Evolutionary conservation across 768 basidiomycete genomes (phyloP).

Genomic region (Infundibulicybe gibba): DNA sequence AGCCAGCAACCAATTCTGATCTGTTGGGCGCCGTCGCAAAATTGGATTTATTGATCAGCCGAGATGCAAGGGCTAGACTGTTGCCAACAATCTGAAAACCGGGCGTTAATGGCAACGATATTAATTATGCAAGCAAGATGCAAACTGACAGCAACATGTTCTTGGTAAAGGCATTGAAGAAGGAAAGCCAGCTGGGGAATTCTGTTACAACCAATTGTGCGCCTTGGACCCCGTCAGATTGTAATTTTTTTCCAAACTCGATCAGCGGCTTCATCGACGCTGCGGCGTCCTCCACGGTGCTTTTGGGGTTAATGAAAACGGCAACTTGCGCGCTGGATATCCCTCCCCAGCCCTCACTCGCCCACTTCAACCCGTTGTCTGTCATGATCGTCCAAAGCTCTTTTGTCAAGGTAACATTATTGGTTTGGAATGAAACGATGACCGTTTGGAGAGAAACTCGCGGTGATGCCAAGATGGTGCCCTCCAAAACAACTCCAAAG

Average conservation of each 20-base stretch:
- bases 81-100: conserved; percentile 30
- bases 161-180: conserved; percentile 33
- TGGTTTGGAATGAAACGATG: conserved; percentile 26
- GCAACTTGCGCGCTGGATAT: conserved; percentile 32
- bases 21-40: conserved; percentile 28
- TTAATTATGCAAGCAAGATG: not conserved
- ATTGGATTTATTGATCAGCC: conserved; percentile 35
- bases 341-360: conserved; percentile 47
- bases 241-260: conserved; percentile 25
- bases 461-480: conserved; percentile 34
- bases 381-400: conserved; percentile 33
- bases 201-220: conserved; percentile 26
- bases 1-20: conserved; percentile 28
- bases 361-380: conserved; percentile 36
- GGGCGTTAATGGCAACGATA: conserved; percentile 2
- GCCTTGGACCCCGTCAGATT: conserved; percentile 18
- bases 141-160: conserved; percentile 32
- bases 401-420: conserved; percentile 16
- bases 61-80: conserved; percentile 38
- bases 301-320: conserved; percentile 41
- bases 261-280: conserved; percentile 38
- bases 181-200: conserved; percentile 37
- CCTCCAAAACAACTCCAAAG: conserved; percentile 39
- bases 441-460: conserved; percentile 30
- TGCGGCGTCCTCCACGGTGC: conserved; percentile 29